Percentiles rank a stretch among this genome's conserved stretches.
Conservation (phyloP, 768 basidiomycete genomes). For the Pleurotus sapidus region DNA sequence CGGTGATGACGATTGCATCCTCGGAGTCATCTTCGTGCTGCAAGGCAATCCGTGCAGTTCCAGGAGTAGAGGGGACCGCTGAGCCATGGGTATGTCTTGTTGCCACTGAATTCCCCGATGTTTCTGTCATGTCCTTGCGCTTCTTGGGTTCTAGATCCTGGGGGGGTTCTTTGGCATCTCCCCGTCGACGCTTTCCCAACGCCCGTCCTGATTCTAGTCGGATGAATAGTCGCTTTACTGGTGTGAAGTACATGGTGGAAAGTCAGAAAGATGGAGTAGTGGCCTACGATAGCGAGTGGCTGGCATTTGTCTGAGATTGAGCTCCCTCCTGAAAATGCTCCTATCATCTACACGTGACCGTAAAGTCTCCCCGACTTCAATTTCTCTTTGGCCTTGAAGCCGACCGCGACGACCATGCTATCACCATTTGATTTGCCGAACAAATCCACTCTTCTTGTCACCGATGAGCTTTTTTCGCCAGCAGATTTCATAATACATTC, state of each 20-base stretch:
- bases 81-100: not conserved
- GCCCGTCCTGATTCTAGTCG: not conserved
- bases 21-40: constrained; percentile 54
- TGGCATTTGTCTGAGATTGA: too few relatives aligned
- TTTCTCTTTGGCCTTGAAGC: not conserved
- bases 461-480: constrained; percentile 68
- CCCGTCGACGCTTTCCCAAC: not conserved
- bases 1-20: constrained; percentile 61
- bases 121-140: not conserved
- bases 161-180: not conserved
- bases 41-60: constrained; percentile 45
- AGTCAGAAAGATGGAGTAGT: too few relatives aligned
- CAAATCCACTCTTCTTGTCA: constrained; percentile 55
- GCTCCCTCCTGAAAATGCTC: too few relatives aligned
- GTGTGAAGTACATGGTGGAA: too few relatives aligned
- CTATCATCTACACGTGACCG: not conserved
- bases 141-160: not conserved
- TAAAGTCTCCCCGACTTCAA: not conserved
- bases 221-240: not conserved
- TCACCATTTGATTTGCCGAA: constrained; percentile 51
- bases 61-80: not conserved
- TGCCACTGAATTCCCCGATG: not conserved
- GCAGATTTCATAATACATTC: constrained; percentile 72
- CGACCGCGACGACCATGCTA: constrained; percentile 31
- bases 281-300: too few relatives aligned